These are phyloP conservation scores for Lathyrus tuberosus DNA, from an alignment of 306 rosid genomes.

Conservation along the genomic window DNA sequence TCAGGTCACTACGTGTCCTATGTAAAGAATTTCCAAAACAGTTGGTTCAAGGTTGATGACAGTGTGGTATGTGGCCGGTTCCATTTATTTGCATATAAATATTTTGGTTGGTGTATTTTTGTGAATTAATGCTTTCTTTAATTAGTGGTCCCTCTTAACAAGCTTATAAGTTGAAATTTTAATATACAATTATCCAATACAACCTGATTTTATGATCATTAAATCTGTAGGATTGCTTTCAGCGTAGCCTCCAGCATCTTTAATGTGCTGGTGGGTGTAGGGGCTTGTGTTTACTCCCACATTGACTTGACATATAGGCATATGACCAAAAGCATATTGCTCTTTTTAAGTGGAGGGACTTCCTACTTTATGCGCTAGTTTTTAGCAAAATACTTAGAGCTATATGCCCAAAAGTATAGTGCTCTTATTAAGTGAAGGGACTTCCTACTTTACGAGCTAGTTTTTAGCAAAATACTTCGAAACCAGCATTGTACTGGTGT, in stretches of 20 bases:
- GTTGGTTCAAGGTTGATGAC: slow-evolving; percentile 94
- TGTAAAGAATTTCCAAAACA: slow-evolving; percentile 77
- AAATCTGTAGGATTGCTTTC: background rate
- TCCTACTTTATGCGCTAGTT: no score
- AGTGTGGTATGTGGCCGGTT: slow-evolving; percentile 63
- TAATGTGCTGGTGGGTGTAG: background rate
- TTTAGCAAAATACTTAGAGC: no score
- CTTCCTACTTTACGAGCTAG: background rate
- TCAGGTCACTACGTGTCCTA: slow-evolving; percentile 96
- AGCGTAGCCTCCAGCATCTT: background rate
- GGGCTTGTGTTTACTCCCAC: background rate
- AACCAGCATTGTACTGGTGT: no score
- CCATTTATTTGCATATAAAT: slow-evolving; percentile 26
- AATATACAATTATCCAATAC: background rate
- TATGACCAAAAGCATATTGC: background rate
- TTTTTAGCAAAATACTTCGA: background rate
- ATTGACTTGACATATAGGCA: background rate
- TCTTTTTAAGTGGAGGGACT: no score
- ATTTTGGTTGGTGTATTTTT: slow-evolving; percentile 7
- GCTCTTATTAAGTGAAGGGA: background rate
- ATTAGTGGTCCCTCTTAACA: slow-evolving; percentile 3
- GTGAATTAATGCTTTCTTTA: slow-evolving; percentile 21
- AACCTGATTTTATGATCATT: background rate
- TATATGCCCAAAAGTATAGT: background rate
- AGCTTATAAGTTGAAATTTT: background rate